phyloP scores from a whole-genome alignment of 495 filamentous ascomycete genomes.

The Letharia lupina region DNA sequence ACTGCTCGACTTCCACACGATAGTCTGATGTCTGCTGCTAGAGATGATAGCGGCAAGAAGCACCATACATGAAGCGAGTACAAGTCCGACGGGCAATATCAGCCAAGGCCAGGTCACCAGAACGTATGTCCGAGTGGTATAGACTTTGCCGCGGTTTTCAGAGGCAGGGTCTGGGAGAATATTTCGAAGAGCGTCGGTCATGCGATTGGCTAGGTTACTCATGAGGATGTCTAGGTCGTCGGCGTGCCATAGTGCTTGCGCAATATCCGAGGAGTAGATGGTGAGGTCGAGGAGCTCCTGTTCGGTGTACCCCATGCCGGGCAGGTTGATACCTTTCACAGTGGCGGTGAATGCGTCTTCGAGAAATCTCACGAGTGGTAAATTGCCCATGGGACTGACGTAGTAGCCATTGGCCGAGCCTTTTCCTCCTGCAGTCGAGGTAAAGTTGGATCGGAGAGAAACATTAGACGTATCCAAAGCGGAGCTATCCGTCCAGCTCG shows the following conservation, averaged over 20 bases:
- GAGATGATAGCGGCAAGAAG: not conserved
- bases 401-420: not conserved
- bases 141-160: not conserved
- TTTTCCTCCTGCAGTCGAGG: not conserved
- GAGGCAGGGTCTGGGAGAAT: not conserved
- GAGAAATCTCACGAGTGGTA: not conserved
- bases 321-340: not conserved
- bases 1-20: constrained; percentile 2
- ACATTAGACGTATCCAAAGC: not conserved
- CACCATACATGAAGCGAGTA: not conserved
- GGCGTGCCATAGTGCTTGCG: not conserved
- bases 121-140: constrained; percentile 22
- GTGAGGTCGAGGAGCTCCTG: not conserved
- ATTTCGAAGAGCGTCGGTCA: constrained; percentile 4
- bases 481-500: not conserved
- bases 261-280: not conserved
- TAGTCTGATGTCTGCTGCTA: not conserved
- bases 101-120: constrained; percentile 32
- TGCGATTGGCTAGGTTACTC: constrained; percentile 5
- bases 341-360: not conserved
- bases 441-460: not conserved
- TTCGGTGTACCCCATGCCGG: not conserved
- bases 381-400: not conserved
- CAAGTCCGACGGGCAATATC: not conserved
- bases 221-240: constrained; percentile 1